Base-by-base conservation (phyloP, 305 asterid genomes). In the Solanum aculeatissimum region DNA sequence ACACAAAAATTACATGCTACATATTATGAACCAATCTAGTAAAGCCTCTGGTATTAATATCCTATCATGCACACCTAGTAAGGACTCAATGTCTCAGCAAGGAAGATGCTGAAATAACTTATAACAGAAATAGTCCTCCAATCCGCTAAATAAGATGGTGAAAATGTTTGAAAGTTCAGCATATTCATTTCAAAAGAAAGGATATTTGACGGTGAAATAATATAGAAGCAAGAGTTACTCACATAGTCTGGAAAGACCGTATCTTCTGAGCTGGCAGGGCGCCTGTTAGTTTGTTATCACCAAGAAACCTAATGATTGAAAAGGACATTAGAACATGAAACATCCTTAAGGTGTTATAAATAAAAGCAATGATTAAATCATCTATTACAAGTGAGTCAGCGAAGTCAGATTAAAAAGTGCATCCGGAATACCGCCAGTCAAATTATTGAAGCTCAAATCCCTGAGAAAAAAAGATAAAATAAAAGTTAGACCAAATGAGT, bases 391-490 rank as follows among this genome's bases (percentile, higher is more conserved):
- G 88, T 89, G 84, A 71, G 88, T 84, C 82, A 95, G 93, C 43
- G 88, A 83, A 81, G 84, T 86, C 81, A 89, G 85, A 69, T 90
- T 91, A 89, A 95, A 87, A 84, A 95, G 91, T 19, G 84, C 75
- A 10, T 86, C 89, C 29, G 98, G 95, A 79, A 92, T 68, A 62
- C 83, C 32, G 84, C 94, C 98, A 0, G 88, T 90, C 91, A 95
- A 88, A 87, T 88, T 92, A 90, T 93, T 95, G 96, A 95, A 95
- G 92, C 97, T 92, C 90, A 95, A 89, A 86, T 95, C 98, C 89
- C 98, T 95, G 91, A 85, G 84, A 86, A 2, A 88, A 88, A 69
- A 69, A n/a, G 9, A 69, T 23, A 83, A 60, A 27, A 49, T 49
- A 27, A 49, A 75, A 1, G 81, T 49, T 27, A 75, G 81, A 25